A percentile compares a stretch with the other conserved stretches of the same genome.
These are phyloP conservation scores for Saksenaea vasiformis DNA, from an alignment of 371 early-diverging fungal genomes.

Conservation along the genomic window DNA sequence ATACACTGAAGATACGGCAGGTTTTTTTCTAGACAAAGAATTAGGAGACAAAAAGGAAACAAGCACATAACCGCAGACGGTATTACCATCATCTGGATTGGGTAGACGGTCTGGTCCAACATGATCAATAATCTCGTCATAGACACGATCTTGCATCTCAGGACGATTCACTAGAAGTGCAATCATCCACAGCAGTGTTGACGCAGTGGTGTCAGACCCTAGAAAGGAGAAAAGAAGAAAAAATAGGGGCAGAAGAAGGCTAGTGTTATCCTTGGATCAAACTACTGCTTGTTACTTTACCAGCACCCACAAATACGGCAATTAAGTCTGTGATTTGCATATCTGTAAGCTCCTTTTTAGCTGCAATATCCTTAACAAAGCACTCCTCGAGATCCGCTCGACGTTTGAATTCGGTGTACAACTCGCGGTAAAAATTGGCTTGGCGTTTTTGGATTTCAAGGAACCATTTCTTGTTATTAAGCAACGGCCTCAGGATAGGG, in stretches of 20 bases:
- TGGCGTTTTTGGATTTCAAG: slow-evolving; percentile 7
- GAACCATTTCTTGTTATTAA: slow-evolving; percentile 14
- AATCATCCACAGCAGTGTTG: slow-evolving; percentile 47
- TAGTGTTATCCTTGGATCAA: not conserved
- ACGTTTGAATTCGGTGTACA: slow-evolving; percentile 26
- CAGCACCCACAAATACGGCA: slow-evolving; percentile 47
- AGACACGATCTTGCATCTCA: slow-evolving; percentile 44
- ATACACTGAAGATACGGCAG: slow-evolving; percentile 49
- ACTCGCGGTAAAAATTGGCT: slow-evolving; percentile 29
- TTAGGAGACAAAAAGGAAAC: slow-evolving; percentile 2
- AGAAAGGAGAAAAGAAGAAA: slow-evolving; percentile 1
- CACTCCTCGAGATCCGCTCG: slow-evolving; percentile 25
- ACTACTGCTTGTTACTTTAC: slow-evolving; percentile 8
- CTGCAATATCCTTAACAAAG: slow-evolving; percentile 42
- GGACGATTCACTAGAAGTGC: slow-evolving; percentile 44
- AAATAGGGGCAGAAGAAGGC: not conserved
- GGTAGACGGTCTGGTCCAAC: slow-evolving; percentile 42
- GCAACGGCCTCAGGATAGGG: slow-evolving; percentile 24
- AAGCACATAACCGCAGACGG: not conserved
- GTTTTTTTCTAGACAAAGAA: slow-evolving; percentile 17
- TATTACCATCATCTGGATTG: slow-evolving; percentile 34
- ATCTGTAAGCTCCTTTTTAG: slow-evolving; percentile 29
- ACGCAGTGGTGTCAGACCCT: slow-evolving; percentile 50
- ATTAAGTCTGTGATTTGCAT: slow-evolving; percentile 35
- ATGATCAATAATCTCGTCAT: slow-evolving; percentile 31